These are phyloP conservation scores for Camillea tinctor DNA, from an alignment of 2,329 filamentous ascomycete species.

Conservation along the genomic window DNA sequence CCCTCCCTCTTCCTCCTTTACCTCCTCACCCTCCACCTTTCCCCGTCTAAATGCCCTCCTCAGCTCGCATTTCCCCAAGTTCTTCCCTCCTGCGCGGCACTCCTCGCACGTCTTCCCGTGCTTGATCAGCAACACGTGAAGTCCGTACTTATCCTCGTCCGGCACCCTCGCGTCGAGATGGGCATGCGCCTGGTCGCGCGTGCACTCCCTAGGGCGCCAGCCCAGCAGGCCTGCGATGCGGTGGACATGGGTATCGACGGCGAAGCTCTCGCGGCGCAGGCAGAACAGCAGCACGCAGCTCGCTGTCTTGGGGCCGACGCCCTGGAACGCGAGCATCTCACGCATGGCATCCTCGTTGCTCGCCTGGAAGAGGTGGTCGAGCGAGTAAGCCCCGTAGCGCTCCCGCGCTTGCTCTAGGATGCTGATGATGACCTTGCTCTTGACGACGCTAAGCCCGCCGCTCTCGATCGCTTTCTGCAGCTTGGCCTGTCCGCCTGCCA, in stretches of 20 bases:
- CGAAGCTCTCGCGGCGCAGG: constrained; percentile 46
- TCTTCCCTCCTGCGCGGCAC: constrained; percentile 45
- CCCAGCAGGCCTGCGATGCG: constrained; percentile 48
- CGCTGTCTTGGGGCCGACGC: constrained; percentile 55
- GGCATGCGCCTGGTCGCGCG: constrained; percentile 46
- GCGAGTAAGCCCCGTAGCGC: constrained; percentile 41
- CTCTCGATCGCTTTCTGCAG: constrained; percentile 62
- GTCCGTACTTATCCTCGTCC: constrained; percentile 47
- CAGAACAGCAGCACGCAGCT: constrained; percentile 54
- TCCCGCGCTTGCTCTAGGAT: constrained; percentile 64
- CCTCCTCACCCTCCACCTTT: constrained; percentile 16
- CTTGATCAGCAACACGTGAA: constrained; percentile 49
- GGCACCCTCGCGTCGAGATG: constrained; percentile 50
- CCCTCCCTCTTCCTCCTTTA: constrained; percentile 9
- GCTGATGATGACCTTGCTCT: constrained; percentile 69
- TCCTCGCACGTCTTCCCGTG: constrained; percentile 47
- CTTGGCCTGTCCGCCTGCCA: constrained; percentile 37
- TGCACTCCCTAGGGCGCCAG: constrained; percentile 44
- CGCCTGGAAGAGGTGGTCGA: constrained; percentile 47
- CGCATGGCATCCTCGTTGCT: constrained; percentile 47
- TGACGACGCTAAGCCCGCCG: constrained; percentile 70
- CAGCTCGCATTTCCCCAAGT: constrained; percentile 39
- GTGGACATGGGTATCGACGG: constrained; percentile 54
- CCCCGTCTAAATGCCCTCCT: constrained; percentile 38
- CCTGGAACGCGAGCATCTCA: constrained; percentile 49